Conservation (phyloP, 78 protist species). For the Dictyostelium intermedium region DNA sequence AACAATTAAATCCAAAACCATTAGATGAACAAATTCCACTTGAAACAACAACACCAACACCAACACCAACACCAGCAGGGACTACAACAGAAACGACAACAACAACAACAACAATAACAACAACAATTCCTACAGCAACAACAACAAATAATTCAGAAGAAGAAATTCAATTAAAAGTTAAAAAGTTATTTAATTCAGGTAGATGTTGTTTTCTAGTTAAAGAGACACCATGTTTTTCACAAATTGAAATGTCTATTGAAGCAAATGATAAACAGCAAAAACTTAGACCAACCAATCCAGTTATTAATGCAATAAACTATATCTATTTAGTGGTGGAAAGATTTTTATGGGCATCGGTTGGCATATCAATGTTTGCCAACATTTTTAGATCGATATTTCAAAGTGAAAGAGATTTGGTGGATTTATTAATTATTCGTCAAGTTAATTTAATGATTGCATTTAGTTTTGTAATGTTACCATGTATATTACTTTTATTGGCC, state of each 20-base stretch:
- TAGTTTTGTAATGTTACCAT: constrained; percentile 63
- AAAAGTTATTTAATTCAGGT: constrained; percentile 47
- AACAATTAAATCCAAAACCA: constrained; percentile 3
- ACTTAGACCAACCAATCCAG: constrained; percentile 52
- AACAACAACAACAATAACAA: background rate
- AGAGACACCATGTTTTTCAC: constrained; percentile 46
- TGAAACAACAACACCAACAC: background rate
- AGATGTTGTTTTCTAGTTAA: constrained; percentile 32
- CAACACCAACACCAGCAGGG: background rate
- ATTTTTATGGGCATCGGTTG: constrained; percentile 47
- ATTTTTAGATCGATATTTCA: constrained; percentile 50
- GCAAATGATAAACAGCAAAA: background rate
- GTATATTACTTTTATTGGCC: constrained; percentile 18
- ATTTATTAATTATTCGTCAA: constrained; percentile 44
- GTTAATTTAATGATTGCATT: constrained; percentile 64
- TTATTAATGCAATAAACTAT: constrained; percentile 63
- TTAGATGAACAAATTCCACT: background rate
- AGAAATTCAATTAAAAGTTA: background rate
- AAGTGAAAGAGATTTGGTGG: constrained; percentile 26
- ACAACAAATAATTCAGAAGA: background rate
- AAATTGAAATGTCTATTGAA: constrained; percentile 7
- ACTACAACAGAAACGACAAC: too few species aligned
- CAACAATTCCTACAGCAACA: background rate
- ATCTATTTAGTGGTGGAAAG: constrained; percentile 48
- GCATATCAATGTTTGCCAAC: constrained; percentile 43